A percentile compares a stretch with the other conserved stretches of the same genome.
phyloP scores from a whole-genome alignment of 169 alveolate species.

The Eimeria nieschulzi region DNA sequence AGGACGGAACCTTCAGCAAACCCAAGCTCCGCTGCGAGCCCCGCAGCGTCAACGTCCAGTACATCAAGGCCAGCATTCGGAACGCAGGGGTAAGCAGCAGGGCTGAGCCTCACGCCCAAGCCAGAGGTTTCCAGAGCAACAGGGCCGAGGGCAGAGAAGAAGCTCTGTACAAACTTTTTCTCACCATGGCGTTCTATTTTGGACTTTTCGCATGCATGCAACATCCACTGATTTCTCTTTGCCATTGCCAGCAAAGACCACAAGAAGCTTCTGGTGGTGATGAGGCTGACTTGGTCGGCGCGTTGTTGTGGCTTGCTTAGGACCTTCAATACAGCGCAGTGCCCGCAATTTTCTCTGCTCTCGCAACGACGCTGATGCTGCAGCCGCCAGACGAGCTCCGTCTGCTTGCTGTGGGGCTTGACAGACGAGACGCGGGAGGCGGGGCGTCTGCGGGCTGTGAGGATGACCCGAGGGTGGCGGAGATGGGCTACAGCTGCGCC shows the following conservation, averaged over 20 bases:
- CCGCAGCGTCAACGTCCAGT: conserved; percentile 52
- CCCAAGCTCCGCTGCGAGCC: conserved; percentile 69
- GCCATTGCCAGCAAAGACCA: too few species aligned
- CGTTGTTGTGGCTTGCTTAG: conserved; percentile 12
- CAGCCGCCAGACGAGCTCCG: conserved; percentile 69
- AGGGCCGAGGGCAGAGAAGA: too few species aligned
- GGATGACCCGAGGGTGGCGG: conserved; percentile 64
- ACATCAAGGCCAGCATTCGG: conserved; percentile 43
- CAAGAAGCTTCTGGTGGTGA: too few species aligned
- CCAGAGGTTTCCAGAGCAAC: too few species aligned
- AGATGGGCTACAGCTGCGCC: conserved; percentile 67
- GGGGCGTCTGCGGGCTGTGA: conserved; percentile 48
- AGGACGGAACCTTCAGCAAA: conserved; percentile 67
- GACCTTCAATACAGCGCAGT: conserved; percentile 70
- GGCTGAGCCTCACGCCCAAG: too few species aligned
- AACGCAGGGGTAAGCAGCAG: conserved; percentile 61
- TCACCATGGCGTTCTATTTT: too few species aligned
- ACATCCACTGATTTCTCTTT: neutral
- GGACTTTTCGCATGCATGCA: too few species aligned
- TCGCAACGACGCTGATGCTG: conserved; percentile 55
- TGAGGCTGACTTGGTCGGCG: too few species aligned
- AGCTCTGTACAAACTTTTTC: neutral
- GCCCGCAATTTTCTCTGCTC: conserved; percentile 51
- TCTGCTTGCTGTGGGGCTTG: conserved; percentile 65
- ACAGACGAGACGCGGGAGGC: conserved; percentile 18